Evolutionary conservation across 257 asterid species (phyloP).

Genomic region (Capsicum pubescens): DNA sequence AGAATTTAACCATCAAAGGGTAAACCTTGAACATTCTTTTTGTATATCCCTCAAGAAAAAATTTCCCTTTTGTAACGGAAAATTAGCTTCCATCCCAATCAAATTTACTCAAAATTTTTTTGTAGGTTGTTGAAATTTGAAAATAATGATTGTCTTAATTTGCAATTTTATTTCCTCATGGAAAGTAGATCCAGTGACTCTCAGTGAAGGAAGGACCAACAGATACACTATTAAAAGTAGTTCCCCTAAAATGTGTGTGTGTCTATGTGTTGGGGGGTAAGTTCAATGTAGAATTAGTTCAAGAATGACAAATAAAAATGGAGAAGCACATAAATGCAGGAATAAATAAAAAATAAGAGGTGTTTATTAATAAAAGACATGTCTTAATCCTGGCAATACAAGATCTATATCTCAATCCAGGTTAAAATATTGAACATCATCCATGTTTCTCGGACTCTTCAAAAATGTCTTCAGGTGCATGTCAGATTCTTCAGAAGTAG

Average conservation of each 20-base stretch:
- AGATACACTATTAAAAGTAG: neutral
- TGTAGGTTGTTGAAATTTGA: neutral
- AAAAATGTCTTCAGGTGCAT: too few species aligned
- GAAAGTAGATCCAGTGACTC: neutral
- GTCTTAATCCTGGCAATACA: conserved; percentile 4
- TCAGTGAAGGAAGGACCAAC: neutral
- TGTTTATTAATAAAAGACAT: neutral
- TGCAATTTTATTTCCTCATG: neutral
- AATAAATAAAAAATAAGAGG: neutral
- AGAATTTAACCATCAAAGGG: neutral
- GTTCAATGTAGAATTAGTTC: neutral
- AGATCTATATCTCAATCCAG: conserved; percentile 18
- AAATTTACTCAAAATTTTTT: neutral
- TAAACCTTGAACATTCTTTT: neutral
- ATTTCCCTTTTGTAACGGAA: neutral
- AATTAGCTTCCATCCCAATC: neutral
- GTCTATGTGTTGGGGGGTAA: neutral
- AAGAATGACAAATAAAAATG: neutral
- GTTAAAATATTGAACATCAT: neutral
- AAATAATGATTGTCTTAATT: neutral
- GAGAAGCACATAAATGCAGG: neutral
- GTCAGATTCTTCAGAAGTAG: too few species aligned
- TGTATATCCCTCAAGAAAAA: neutral
- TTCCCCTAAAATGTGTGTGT: neutral
- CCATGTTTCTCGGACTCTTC: too few species aligned